Conservation (phyloP, 192 early-diverging fungal species). For the Umbelopsis ramanniana region DNA sequence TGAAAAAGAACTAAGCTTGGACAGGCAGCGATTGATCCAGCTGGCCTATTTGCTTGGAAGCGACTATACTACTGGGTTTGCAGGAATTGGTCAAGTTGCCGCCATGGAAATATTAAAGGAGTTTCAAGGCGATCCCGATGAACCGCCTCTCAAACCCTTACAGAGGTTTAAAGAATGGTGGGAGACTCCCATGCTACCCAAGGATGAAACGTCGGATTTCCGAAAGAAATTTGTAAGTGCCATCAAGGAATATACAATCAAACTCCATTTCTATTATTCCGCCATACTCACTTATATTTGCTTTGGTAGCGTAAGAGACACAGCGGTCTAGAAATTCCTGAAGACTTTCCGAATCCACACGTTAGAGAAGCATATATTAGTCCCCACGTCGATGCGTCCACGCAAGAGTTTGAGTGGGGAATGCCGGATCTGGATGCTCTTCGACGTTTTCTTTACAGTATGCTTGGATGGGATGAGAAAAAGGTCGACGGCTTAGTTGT, state of each 20-base stretch:
- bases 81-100: constrained; percentile 83
- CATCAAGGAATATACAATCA: background rate
- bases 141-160: constrained; percentile 56
- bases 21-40: constrained; percentile 74
- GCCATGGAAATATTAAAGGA: constrained; percentile 90
- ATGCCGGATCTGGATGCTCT: constrained; percentile 70
- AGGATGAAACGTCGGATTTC: constrained; percentile 31
- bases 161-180: constrained; percentile 63
- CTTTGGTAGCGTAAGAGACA: constrained; percentile 58
- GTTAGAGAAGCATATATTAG: constrained; percentile 80
- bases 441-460: constrained; percentile 62
- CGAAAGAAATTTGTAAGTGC: constrained; percentile 50
- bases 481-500: constrained; percentile 72
- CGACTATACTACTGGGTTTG: constrained; percentile 93
- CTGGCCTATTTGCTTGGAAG: constrained; percentile 94
- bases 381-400: constrained; percentile 75
- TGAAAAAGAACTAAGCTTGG: constrained; percentile 66
- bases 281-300: background rate
- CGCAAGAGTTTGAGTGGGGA: constrained; percentile 69
- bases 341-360: constrained; percentile 77
- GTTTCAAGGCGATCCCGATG: constrained; percentile 54
- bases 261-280: too few species aligned
- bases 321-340: constrained; percentile 70
- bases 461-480: constrained; percentile 63
- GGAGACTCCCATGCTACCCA: constrained; percentile 22